A percentile compares a stretch with the other conserved stretches of the same genome.
phyloP scores from a whole-genome alignment of 148 eudicot genomes.

The Drosera capensis region DNA sequence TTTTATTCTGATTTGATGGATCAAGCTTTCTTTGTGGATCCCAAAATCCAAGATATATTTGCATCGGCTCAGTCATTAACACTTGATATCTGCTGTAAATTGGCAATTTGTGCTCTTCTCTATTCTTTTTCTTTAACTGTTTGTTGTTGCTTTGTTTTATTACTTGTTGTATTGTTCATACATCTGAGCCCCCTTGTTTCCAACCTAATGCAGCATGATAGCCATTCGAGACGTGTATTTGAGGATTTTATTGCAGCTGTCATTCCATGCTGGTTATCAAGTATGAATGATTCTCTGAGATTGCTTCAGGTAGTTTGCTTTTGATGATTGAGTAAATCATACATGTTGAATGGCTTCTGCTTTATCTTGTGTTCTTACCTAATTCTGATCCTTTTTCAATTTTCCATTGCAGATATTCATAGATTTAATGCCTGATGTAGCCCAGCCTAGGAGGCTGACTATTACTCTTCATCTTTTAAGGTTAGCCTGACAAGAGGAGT shows the following conservation, averaged over 20 bases:
- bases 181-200: neutral
- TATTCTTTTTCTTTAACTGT: neutral
- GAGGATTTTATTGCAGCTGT: conserved; percentile 69
- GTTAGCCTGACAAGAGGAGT: conserved; percentile 13
- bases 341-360: no score
- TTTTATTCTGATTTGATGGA: neutral
- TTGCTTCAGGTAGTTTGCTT: conserved; percentile 57
- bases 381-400: neutral
- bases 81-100: no score
- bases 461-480: conserved; percentile 51
- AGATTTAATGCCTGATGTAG: conserved; percentile 51
- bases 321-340: no score
- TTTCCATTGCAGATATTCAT: conserved; percentile 45
- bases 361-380: no score
- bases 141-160: neutral
- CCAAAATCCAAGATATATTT: neutral
- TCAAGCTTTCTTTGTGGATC: neutral
- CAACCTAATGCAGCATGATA: conserved; percentile 35
- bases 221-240: conserved; percentile 61
- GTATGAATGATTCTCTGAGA: conserved; percentile 22
- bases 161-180: neutral
- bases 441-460: conserved; percentile 59
- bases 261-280: conserved; percentile 74
- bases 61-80: no score
- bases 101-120: no score